These are phyloP conservation scores for Colletotrichum limetticola DNA, from an alignment of 2,329 filamentous ascomycete genomes.

Conservation along the genomic window DNA sequence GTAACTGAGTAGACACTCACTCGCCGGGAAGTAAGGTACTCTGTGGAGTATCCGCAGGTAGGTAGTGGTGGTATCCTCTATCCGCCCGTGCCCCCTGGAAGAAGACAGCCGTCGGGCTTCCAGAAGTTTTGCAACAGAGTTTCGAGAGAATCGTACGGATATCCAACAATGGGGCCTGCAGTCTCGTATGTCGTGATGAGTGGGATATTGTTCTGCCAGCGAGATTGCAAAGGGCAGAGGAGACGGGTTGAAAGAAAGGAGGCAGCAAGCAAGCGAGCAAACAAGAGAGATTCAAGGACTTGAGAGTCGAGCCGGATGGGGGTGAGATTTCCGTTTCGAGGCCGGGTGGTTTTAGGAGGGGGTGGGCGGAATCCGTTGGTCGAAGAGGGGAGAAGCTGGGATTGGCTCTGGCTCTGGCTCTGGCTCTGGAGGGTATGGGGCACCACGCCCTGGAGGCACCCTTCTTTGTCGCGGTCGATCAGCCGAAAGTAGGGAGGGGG, in stretches of 20 bases:
- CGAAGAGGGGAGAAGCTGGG: not conserved
- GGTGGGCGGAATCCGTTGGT: slow-evolving; percentile 4
- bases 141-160: not conserved
- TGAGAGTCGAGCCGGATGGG: slow-evolving; percentile 7
- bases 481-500: slow-evolving; percentile 26
- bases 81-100: not conserved
- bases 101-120: slow-evolving; percentile 6
- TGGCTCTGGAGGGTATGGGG: slow-evolving; percentile 26
- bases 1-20: not conserved
- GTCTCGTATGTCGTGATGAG: not conserved
- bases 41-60: too few relatives aligned
- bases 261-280: slow-evolving; percentile 1
- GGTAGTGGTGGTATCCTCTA: not conserved
- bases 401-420: slow-evolving; percentile 6
- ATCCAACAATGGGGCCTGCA: not conserved
- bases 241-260: not conserved
- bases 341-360: slow-evolving; percentile 13
- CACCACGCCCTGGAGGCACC: slow-evolving; percentile 20
- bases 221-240: not conserved
- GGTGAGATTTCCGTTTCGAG: slow-evolving; percentile 9
- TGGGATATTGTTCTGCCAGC: not conserved
- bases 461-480: slow-evolving; percentile 28
- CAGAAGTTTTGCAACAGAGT: slow-evolving; percentile 1
- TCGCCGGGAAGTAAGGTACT: too few relatives aligned
- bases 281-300: slow-evolving; percentile 25